Evolutionary conservation across 176 grass and related monocot genomes (phyloP).

Genomic region (Oropetium thomaeum): DNA sequence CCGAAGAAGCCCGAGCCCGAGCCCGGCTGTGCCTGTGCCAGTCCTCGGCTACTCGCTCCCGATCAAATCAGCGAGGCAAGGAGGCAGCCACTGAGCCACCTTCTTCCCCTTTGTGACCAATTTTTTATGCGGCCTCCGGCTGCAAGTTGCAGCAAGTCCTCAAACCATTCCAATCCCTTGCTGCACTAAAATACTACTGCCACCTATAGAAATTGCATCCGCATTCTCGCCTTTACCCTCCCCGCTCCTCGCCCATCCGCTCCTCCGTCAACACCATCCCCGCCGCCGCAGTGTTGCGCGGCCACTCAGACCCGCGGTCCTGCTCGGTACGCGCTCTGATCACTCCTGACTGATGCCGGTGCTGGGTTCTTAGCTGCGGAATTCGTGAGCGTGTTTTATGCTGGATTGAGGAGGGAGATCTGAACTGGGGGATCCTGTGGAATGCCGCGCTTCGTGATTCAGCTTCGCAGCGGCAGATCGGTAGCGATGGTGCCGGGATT

Average conservation of each 20-base stretch:
- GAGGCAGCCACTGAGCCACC: not conserved
- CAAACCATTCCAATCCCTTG: not conserved
- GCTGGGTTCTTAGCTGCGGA: not conserved
- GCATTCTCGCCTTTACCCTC: constrained; percentile 30
- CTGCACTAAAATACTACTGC: constrained; percentile 20
- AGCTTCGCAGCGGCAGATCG: not conserved
- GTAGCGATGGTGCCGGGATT: constrained; percentile 1
- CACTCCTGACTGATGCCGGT: not conserved
- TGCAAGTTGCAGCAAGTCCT: constrained; percentile 28
- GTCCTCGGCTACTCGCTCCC: not conserved
- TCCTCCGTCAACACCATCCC: constrained; percentile 20
- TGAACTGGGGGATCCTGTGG: constrained; percentile 2
- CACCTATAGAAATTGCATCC: constrained; percentile 25
- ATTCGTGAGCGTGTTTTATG: not conserved
- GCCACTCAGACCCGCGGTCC: not conserved
- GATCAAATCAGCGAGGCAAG: not conserved
- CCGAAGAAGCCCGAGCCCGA: not conserved
- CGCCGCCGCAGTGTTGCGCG: not conserved
- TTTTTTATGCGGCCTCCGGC: constrained; percentile 24
- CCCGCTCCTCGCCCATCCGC: constrained; percentile 15
- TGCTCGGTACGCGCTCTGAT: constrained; percentile 26
- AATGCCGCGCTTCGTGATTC: constrained; percentile 16
- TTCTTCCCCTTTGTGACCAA: not conserved
- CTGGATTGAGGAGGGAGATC: not conserved
- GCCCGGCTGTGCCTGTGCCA: not conserved